Conservation (phyloP, 2,329 filamentous ascomycete genomes). For the Aspergillus sp. region DNA sequence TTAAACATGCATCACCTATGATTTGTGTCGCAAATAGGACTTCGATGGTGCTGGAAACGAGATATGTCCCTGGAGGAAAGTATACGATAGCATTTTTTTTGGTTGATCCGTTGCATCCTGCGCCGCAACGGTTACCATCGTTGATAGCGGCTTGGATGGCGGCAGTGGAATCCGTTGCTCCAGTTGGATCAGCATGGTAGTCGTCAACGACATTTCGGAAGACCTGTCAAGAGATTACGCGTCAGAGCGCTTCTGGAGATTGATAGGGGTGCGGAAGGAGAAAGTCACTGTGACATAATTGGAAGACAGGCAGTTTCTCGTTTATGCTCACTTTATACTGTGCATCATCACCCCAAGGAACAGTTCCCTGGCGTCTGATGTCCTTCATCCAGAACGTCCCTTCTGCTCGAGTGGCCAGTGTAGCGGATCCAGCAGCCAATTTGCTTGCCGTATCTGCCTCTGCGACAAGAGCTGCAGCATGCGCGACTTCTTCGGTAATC, state of each 20-base stretch:
- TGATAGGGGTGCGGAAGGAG: background rate
- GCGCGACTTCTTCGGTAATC: constrained; percentile 7
- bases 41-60: constrained; percentile 18
- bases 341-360: constrained; percentile 10
- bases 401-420: background rate
- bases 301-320: background rate
- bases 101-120: constrained; percentile 17
- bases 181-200: constrained; percentile 12
- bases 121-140: constrained; percentile 28
- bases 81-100: constrained; percentile 20
- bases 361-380: constrained; percentile 10
- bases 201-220: constrained; percentile 13
- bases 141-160: constrained; percentile 42
- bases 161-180: constrained; percentile 14
- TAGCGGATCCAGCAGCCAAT: background rate
- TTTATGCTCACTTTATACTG: constrained; percentile 5
- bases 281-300: background rate
- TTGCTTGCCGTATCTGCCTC: constrained; percentile 4
- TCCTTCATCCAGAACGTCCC: constrained; percentile 14
- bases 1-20: constrained; percentile 12
- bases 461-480: constrained; percentile 12
- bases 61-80: constrained; percentile 48
- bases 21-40: constrained; percentile 19
- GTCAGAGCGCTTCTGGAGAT: background rate
- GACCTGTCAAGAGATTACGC: background rate